phyloP scores from a whole-genome alignment of 2,329 filamentous ascomycete genomes.

The Ophiostoma piceae region DNA sequence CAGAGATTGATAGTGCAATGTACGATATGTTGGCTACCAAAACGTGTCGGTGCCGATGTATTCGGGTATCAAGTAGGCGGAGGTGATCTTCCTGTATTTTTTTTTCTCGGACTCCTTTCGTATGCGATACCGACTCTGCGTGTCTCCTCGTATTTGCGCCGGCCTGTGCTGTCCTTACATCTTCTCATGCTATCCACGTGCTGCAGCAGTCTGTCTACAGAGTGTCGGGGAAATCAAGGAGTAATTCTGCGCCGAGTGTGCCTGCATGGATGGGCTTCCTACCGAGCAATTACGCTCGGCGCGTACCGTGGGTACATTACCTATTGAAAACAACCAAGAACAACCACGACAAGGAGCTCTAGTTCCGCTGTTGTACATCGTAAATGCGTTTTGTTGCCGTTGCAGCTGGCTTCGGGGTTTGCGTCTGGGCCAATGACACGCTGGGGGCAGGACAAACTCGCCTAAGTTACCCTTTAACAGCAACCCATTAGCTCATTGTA shows the following conservation, averaged over 20 bases:
- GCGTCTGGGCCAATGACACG: not conserved
- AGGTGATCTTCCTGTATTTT: not conserved
- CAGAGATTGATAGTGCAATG: not conserved
- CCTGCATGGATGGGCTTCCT: not conserved
- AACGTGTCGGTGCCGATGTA: not conserved
- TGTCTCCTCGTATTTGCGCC: slow-evolving; percentile 5
- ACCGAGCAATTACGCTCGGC: not conserved
- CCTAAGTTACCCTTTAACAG: not conserved
- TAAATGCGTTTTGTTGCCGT: not conserved
- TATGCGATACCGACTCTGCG: not conserved
- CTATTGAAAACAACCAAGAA: too few relatives aligned
- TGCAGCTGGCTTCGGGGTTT: not conserved
- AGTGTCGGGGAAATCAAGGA: not conserved
- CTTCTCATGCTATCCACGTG: not conserved
- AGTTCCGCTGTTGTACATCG: not conserved
- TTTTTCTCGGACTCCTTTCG: not conserved
- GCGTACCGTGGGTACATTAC: not conserved
- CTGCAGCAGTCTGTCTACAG: not conserved
- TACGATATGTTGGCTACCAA: not conserved
- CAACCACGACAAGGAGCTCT: not conserved
- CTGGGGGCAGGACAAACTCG: not conserved
- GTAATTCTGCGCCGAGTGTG: not conserved
- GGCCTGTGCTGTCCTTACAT: not conserved
- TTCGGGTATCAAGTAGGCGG: not conserved
- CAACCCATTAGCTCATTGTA: slow-evolving; percentile 1